A percentile compares a stretch with the other conserved stretches of the same genome.
phyloP scores from a whole-genome alignment of 768 basidiomycete genomes.

The Amanita subjunquillea region DNA sequence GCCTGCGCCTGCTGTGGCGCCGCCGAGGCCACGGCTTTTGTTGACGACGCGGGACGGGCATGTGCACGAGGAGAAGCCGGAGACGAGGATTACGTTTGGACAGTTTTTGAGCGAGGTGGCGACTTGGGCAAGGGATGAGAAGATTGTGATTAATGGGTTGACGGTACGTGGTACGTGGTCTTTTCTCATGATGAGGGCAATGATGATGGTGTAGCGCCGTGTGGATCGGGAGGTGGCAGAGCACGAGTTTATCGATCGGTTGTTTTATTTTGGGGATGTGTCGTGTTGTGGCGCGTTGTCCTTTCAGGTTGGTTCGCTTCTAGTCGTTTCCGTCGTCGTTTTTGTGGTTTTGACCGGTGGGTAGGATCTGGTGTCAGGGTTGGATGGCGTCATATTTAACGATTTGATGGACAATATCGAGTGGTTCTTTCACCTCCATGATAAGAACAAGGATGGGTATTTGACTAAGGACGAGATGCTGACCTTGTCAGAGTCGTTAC shows the following conservation, averaged over 20 bases:
- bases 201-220: constrained; percentile 50
- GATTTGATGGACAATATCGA: constrained; percentile 98
- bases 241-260: constrained; percentile 87
- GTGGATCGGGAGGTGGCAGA: constrained; percentile 87
- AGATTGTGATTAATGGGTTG: constrained; percentile 86
- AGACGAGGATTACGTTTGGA: constrained; percentile 90
- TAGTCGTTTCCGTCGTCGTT: not conserved
- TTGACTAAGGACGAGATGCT: constrained; percentile 95
- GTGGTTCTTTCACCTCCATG: constrained; percentile 96
- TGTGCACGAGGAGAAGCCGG: constrained; percentile 57
- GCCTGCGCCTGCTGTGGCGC: constrained; percentile 42
- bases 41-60: constrained; percentile 46
- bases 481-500: constrained; percentile 86
- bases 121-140: constrained; percentile 94
- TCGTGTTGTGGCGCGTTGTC: constrained; percentile 75
- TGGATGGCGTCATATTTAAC: constrained; percentile 90
- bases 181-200: constrained; percentile 2
- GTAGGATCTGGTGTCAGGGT: constrained; percentile 81
- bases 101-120: constrained; percentile 86
- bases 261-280: constrained; percentile 94
- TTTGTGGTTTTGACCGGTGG: not conserved
- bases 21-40: constrained; percentile 28
- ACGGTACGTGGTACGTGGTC: constrained; percentile 53
- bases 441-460: constrained; percentile 93
- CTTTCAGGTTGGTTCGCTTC: constrained; percentile 55